Evolutionary conservation across 257 asterid genomes (phyloP), one percentile per base, ranked within the genome.

Genomic region (Datura wrightii): DNA sequence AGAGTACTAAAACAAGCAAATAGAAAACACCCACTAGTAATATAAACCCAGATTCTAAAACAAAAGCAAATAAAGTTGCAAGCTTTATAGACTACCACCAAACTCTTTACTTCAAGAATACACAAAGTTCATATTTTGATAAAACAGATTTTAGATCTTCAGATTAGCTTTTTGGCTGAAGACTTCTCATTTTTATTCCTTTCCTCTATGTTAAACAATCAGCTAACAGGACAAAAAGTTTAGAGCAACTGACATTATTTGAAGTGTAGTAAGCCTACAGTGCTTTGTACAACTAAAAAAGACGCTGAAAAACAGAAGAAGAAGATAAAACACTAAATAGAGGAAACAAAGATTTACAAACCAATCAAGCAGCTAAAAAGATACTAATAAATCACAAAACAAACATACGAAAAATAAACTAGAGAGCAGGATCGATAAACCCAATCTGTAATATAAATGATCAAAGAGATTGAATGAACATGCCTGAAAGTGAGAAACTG

Each of bases 11-110:
- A 76, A 31, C 63, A 52, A 76, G 82, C 7, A 52, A 16, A 50
- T 8, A 50, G 82, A 14, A 50, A 14, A 50, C 82, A 76, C 1
- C 60, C 82, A 76, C 19, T 31, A 76, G 24, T 76, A 4, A 74
- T 52, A 52, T 16, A 48, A 78, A 78, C 63, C 63, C 10, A 52
- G 82, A 78, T 3, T 76, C 46, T 76, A 24, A 50, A 14, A 50
- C 46, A 52, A 52, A 76, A 76, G 6, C 63, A 50, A 50, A 50
- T 78, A 31, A 78, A 78, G 82, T 15, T 52, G 2, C 82, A 78
- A 52, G 14, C 48, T 78, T 52, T 52, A 24, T 24, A 78, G 46
- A 34, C 82, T 48, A 19, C 81, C 60, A 48, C 60, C 44, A 31
- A 78, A 31, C 6, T 14, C 41, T 16, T 48, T 54, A 34, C 48